A percentile compares a stretch with the other conserved stretches of the same genome.
Conservation (phyloP, 148 eudicot genomes). For the Rhododendron williamsianum region DNA sequence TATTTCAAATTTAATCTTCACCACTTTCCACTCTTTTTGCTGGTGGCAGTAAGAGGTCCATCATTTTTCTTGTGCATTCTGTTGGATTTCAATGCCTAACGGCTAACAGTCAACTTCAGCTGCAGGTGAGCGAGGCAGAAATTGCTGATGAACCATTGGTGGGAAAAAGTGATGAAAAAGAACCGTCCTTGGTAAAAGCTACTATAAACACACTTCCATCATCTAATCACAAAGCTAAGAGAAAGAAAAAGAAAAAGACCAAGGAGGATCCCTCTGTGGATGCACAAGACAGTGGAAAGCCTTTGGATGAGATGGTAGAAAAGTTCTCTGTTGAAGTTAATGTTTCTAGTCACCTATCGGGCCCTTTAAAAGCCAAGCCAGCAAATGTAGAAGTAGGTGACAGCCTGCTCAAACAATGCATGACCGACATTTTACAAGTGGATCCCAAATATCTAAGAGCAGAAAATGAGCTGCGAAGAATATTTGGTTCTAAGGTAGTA, state of each 20-base stretch:
- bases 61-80: background rate
- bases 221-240: slow-evolving; percentile 61
- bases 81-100: background rate
- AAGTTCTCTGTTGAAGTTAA: slow-evolving; percentile 38
- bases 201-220: slow-evolving; percentile 24
- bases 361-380: slow-evolving; percentile 23
- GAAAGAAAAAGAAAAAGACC: slow-evolving; percentile 81
- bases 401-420: slow-evolving; percentile 26
- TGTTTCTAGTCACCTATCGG: slow-evolving; percentile 30
- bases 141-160: slow-evolving; percentile 20
- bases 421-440: slow-evolving; percentile 55
- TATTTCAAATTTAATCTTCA: background rate
- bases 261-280: slow-evolving; percentile 31
- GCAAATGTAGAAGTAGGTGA: slow-evolving; percentile 20
- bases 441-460: slow-evolving; percentile 86
- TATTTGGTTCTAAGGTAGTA: slow-evolving; percentile 94
- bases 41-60: background rate
- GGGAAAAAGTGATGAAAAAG: slow-evolving; percentile 21
- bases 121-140: slow-evolving; percentile 50
- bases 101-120: background rate
- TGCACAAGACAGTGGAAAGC: slow-evolving; percentile 18
- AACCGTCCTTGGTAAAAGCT: slow-evolving; percentile 18
- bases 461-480: slow-evolving; percentile 85
- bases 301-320: slow-evolving; percentile 39
- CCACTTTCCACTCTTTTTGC: background rate